Evolutionary conservation across 2,329 filamentous ascomycete species (phyloP).

Genomic region (Neonectria ditissima): DNA sequence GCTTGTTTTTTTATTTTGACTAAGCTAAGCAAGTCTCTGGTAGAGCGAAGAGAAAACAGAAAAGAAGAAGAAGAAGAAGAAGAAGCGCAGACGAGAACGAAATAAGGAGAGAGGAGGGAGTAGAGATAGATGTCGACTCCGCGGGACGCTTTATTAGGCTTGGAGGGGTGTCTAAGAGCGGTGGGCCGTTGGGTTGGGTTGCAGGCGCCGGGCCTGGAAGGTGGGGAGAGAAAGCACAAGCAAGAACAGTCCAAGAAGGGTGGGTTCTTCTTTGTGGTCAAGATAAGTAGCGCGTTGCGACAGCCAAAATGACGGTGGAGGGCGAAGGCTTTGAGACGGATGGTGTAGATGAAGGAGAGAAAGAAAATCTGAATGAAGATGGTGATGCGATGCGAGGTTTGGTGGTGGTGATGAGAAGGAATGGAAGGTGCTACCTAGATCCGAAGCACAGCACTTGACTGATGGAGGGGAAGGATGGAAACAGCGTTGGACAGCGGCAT

Average conservation of each 20-base stretch:
- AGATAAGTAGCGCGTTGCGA: background rate
- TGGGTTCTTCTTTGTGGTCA: conserved; percentile 1
- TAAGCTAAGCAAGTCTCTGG: conserved; percentile 44
- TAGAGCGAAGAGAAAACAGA: conserved; percentile 27
- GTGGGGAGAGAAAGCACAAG: conserved; percentile 37
- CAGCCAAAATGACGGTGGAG: background rate
- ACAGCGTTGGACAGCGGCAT: conserved; percentile 16
- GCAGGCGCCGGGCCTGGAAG: conserved; percentile 41
- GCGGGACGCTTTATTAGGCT: conserved; percentile 41
- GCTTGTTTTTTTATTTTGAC: conserved; percentile 40
- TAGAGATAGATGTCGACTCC: conserved; percentile 22
- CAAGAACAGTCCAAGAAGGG: conserved; percentile 16
- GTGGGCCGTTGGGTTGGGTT: conserved; percentile 48
- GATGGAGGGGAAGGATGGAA: conserved; percentile 7
- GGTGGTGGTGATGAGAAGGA: conserved; percentile 5
- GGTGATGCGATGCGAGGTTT: conserved; percentile 1
- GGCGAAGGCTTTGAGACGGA: background rate
- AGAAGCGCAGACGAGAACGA: conserved; percentile 11
- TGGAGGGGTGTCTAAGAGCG: conserved; percentile 45
- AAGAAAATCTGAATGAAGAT: background rate
- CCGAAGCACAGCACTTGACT: background rate
- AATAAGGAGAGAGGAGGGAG: conserved; percentile 5
- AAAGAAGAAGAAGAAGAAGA: conserved; percentile 12
- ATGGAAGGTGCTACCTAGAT: background rate
- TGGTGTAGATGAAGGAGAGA: background rate